A percentile compares a stretch with the other conserved stretches of the same genome.
Conservation (phyloP, 2,329 filamentous ascomycete species). For the Alternaria burnsii region DNA sequence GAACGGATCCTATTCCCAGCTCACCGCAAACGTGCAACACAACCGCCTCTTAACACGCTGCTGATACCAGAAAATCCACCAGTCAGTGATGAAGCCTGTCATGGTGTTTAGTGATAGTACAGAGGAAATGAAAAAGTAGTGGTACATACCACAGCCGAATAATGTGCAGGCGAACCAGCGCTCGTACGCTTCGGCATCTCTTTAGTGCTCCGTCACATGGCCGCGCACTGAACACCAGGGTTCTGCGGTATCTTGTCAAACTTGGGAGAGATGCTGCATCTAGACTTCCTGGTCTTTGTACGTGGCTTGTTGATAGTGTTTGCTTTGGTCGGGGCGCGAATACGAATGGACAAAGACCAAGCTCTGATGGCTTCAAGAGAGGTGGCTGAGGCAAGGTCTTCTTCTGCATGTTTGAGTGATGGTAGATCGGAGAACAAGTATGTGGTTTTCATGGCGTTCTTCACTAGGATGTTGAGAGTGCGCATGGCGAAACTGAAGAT, state of each 20-base stretch:
- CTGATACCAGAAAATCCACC: not conserved
- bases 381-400: not conserved
- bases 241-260: not conserved
- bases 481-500: not conserved
- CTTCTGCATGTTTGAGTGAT: not conserved
- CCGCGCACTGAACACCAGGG: not conserved
- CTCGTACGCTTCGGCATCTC: not conserved
- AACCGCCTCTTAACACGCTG: not conserved
- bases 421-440: not conserved
- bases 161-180: not conserved
- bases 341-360: not conserved
- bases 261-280: not conserved
- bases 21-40: not conserved
- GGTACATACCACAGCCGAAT: not conserved
- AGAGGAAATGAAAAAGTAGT: not conserved
- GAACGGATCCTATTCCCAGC: not conserved
- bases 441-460: not conserved
- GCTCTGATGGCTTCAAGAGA: not conserved
- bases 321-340: not conserved
- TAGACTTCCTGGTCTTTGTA: not conserved
- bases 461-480: not conserved
- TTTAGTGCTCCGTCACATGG: not conserved
- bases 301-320: not conserved
- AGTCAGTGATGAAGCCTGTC: not conserved
- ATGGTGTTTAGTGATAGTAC: not conserved